A percentile compares a stretch with the other conserved stretches of the same genome.
These are phyloP conservation scores for Pistacia vera DNA, from an alignment of 345 rosid genomes.

Conservation along the genomic window DNA sequence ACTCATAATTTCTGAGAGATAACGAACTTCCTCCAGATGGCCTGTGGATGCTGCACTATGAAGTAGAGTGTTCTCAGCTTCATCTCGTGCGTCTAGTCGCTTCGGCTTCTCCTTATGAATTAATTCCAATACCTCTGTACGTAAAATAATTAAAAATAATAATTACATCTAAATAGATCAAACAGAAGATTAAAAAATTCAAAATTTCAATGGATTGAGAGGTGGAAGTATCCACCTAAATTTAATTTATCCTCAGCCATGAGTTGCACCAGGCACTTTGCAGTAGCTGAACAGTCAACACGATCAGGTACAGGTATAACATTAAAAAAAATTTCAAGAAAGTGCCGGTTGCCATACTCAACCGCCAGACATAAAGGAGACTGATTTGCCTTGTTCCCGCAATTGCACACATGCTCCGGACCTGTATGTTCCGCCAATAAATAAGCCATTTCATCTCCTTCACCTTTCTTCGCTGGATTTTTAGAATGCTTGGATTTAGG, in stretches of 20 bases:
- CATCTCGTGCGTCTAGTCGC: slow-evolving; percentile 17
- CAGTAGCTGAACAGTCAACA: no score
- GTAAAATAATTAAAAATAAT: neutral
- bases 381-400: slow-evolving; percentile 1
- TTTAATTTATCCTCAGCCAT: no score
- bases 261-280: no score
- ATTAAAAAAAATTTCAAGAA: neutral
- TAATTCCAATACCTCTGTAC: slow-evolving; percentile 20
- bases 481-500: no score
- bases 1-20: neutral
- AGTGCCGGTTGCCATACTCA: neutral
- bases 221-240: no score
- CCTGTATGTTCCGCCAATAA: no score
- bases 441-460: no score
- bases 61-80: slow-evolving; percentile 11
- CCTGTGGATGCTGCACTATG: slow-evolving; percentile 17
- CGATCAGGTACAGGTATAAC: neutral
- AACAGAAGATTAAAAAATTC: no score
- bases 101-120: slow-evolving; percentile 11
- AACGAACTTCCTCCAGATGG: neutral
- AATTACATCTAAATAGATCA: neutral
- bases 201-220: no score
- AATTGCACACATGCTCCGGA: no score
- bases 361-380: slow-evolving; percentile 27
- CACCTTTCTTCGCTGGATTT: no score